Evolutionary conservation across 2,329 filamentous ascomycete species (phyloP).

Genomic region (Celoporthe dispersa): DNA sequence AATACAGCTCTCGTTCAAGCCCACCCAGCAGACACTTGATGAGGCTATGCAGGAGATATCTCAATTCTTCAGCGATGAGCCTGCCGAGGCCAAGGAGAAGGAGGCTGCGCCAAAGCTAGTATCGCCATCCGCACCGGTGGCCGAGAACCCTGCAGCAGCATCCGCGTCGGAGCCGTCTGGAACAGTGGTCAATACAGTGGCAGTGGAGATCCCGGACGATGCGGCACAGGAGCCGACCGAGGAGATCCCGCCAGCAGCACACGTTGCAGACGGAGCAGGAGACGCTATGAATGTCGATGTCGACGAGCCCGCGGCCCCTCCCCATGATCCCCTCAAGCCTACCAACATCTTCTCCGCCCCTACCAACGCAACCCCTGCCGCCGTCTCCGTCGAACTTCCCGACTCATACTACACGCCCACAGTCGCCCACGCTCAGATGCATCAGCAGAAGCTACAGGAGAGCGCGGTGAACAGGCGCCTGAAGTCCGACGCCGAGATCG

Average conservation of each 20-base stretch:
- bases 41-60: slow-evolving; percentile 84
- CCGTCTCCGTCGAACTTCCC: slow-evolving; percentile 68
- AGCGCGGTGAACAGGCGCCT: slow-evolving; percentile 75
- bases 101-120: slow-evolving; percentile 22
- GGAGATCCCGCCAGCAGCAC: not conserved
- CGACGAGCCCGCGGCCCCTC: slow-evolving; percentile 29
- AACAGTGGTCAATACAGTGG: not conserved
- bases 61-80: slow-evolving; percentile 68
- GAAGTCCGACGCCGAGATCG: slow-evolving; percentile 80
- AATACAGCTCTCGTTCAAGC: slow-evolving; percentile 76
- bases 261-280: slow-evolving; percentile 14
- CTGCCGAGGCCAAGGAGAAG: slow-evolving; percentile 32
- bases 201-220: slow-evolving; percentile 1
- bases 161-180: slow-evolving; percentile 19
- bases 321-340: slow-evolving; percentile 48
- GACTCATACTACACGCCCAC: slow-evolving; percentile 79
- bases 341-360: slow-evolving; percentile 81
- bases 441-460: slow-evolving; percentile 69
- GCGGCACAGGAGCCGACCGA: slow-evolving; percentile 20
- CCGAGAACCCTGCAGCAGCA: slow-evolving; percentile 9
- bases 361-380: slow-evolving; percentile 72
- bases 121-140: slow-evolving; percentile 23
- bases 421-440: slow-evolving; percentile 75
- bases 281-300: slow-evolving; percentile 39
- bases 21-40: slow-evolving; percentile 77